These are phyloP conservation scores for Oryza nivara DNA, from an alignment of 176 grass and related monocot species.

Conservation along the genomic window DNA sequence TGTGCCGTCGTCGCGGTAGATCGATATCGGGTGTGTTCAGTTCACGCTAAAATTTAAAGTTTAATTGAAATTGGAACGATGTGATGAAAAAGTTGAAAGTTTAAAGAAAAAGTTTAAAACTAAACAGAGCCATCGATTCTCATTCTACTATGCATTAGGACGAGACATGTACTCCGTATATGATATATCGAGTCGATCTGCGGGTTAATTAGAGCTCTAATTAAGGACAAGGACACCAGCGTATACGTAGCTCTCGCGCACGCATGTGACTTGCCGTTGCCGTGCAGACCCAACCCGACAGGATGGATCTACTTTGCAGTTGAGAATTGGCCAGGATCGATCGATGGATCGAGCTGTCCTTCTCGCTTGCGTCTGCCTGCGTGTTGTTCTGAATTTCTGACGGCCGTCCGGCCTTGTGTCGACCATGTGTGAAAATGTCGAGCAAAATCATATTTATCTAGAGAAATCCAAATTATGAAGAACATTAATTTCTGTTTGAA, in stretches of 20 bases:
- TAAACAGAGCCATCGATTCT: no score
- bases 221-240: not conserved
- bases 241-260: not conserved
- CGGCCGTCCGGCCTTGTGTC: not conserved
- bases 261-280: conserved; percentile 6
- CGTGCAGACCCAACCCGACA: not conserved
- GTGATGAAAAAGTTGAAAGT: no score
- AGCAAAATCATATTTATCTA: not conserved
- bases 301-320: conserved; percentile 18
- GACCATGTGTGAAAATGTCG: not conserved
- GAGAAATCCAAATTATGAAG: not conserved
- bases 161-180: no score
- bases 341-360: not conserved
- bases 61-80: no score
- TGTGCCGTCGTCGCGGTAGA: not conserved
- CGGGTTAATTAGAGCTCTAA: not conserved
- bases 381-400: not conserved
- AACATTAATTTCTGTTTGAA: not conserved
- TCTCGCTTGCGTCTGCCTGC: conserved; percentile 9
- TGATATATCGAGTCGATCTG: not conserved
- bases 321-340: not conserved
- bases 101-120: no score
- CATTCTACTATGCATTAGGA: not conserved
- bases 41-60: no score
- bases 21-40: not conserved